These are phyloP conservation scores for Aspergillus saccharolyticus DNA, from an alignment of 495 filamentous ascomycete genomes.

Conservation along the genomic window DNA sequence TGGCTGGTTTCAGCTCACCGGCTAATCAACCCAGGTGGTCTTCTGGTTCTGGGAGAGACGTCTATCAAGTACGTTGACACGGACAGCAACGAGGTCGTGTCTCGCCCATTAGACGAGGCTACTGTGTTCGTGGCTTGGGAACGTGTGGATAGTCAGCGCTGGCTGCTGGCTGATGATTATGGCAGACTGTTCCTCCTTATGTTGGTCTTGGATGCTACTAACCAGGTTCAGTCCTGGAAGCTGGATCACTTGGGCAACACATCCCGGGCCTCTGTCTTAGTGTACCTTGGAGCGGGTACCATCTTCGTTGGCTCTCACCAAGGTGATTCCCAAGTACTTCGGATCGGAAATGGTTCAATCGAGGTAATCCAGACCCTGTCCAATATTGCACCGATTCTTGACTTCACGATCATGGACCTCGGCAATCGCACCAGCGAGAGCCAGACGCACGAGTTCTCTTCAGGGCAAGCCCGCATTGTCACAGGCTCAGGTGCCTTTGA, in stretches of 20 bases:
- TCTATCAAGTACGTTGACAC: conserved; percentile 78
- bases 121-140: conserved; percentile 87
- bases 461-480: conserved; percentile 90
- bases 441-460: conserved; percentile 82
- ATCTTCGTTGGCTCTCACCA: conserved; percentile 89
- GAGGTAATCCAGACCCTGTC: conserved; percentile 69
- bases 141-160: conserved; percentile 70
- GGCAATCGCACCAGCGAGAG: conserved; percentile 74
- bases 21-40: conserved; percentile 46
- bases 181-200: conserved; percentile 76
- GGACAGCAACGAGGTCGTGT: conserved; percentile 55
- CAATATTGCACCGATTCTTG: conserved; percentile 86
- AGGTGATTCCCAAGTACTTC: conserved; percentile 83
- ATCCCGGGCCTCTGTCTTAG: conserved; percentile 66
- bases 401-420: conserved; percentile 94
- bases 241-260: conserved; percentile 63
- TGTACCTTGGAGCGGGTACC: conserved; percentile 70
- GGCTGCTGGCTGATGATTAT: conserved; percentile 85
- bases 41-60: conserved; percentile 83
- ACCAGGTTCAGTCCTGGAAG: conserved; percentile 62
- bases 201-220: conserved; percentile 57
- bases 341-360: conserved; percentile 50
- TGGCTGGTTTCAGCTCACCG: conserved; percentile 3
- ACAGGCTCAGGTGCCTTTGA: conserved; percentile 84
- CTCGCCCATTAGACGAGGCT: conserved; percentile 59